Percentiles rank a stretch among this genome's conserved stretches.
These are phyloP conservation scores for Graphiopsis chlorocephala DNA, from an alignment of 2,329 filamentous ascomycete species.

Conservation along the genomic window DNA sequence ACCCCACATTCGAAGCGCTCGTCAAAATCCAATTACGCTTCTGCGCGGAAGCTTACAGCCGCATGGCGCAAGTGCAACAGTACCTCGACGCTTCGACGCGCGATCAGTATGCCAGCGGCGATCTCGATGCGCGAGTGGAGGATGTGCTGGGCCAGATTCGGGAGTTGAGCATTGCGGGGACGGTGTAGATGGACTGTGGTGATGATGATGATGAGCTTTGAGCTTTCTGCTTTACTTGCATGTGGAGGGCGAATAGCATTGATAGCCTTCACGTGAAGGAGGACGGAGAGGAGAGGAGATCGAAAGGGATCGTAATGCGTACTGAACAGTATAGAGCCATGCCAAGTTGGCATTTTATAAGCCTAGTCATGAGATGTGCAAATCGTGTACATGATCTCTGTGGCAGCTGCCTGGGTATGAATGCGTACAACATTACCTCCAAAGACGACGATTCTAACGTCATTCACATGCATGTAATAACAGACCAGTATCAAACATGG, in stretches of 20 bases:
- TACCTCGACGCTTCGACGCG: conserved; percentile 83
- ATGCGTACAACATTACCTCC: too few relatives aligned
- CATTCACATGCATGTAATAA: too few relatives aligned
- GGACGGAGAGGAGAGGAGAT: not conserved
- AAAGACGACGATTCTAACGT: too few relatives aligned
- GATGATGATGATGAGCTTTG: not conserved
- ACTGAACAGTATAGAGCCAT: not conserved
- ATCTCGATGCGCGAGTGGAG: conserved; percentile 87
- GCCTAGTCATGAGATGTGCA: not conserved
- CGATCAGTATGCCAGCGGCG: conserved; percentile 92
- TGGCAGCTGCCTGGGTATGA: too few relatives aligned
- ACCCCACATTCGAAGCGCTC: conserved; percentile 93
- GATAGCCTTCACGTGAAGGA: not conserved
- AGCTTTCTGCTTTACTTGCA: not conserved
- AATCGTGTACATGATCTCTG: too few relatives aligned
- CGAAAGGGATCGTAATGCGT: not conserved
- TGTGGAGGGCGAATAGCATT: not conserved
- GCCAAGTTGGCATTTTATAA: not conserved
- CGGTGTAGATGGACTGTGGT: conserved; percentile 45
- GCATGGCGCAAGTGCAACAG: conserved; percentile 99
- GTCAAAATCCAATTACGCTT: conserved; percentile 98
- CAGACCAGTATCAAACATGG: not conserved
- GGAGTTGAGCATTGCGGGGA: conserved; percentile 85
- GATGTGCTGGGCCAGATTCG: conserved; percentile 95
- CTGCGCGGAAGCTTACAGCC: conserved; percentile 93